Evolutionary conservation across 1,284 basidiomycete genomes (phyloP), one percentile per base, ranked within the genome.

Genomic region (Microbotryum lychnidis-dioicae): DNA sequence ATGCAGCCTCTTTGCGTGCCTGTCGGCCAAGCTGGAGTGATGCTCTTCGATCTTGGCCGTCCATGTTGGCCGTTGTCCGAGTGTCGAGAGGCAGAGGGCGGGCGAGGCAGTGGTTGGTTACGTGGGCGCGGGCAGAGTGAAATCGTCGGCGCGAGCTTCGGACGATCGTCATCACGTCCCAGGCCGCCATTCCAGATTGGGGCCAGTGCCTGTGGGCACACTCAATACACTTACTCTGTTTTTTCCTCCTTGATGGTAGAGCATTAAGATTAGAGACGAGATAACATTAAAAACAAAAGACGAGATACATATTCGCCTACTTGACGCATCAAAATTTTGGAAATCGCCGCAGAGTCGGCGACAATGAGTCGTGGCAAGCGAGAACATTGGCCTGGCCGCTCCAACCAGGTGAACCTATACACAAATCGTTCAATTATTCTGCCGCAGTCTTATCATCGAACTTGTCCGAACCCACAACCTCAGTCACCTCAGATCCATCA

Each of bases 401-500:
- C 27, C 27, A 27, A 27, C 1, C 27, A 27, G 27, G 6, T 6
- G 27, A 27, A 27, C 27, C 27, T 27, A 27, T 50, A 50, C 27
- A 50, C 27, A 50, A n/a, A 25, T 25, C 25, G 4, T 25, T 25
- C 25, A 25, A 25, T 4, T 4, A 25, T 25, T 1, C 21, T 2
- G 29, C 14, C 37, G 16, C 52, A 21, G 33, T 18, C 29, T 33
- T 54, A 29, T 6, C 52, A 12, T 54, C 21, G 27, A 10, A 25
- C 42, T 56, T 48, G 10, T 56, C 54, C 16, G 21, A 27, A 9
- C 23, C 25, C 9, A 23, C n/a, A 6, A 42, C 21, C 14, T 46
- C 54, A 27, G 7, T 18, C 31, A 31, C 31, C 18, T 20, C 16
- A 6, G 27, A 20, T 64, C 56, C n/a, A 62, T 62, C 54, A 62